A percentile compares a stretch with the other conserved stretches of the same genome.
Evolutionary conservation across 805 yeast genomes (phyloP).

Genomic region (Alloascoidea africana): DNA sequence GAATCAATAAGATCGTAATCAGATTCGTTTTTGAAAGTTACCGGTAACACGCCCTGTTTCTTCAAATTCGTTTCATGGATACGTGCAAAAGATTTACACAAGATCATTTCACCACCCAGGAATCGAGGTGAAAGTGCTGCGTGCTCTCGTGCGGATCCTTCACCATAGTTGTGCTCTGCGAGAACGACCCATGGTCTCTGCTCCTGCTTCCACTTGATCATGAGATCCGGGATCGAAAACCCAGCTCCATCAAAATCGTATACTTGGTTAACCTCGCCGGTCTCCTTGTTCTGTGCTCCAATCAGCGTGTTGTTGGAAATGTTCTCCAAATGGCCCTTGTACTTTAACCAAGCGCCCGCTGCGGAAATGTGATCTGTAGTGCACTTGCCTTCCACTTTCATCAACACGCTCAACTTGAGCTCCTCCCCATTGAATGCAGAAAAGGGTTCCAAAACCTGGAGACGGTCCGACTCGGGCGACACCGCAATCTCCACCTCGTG

Average conservation of each 20-base stretch:
- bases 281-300: slow-evolving; percentile 94
- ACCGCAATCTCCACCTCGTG: slow-evolving; percentile 48
- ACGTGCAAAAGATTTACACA: slow-evolving; percentile 94
- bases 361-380: slow-evolving; percentile 98
- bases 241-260: slow-evolving; percentile 71
- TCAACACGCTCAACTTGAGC: slow-evolving; percentile 53
- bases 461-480: slow-evolving; percentile 82
- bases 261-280: slow-evolving; percentile 88
- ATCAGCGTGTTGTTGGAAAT: slow-evolving; percentile 89
- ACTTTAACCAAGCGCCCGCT: slow-evolving; percentile 97
- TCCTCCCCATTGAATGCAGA: slow-evolving; percentile 79
- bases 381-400: slow-evolving; percentile 95
- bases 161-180: slow-evolving; percentile 97
- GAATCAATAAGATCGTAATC: slow-evolving; percentile 75
- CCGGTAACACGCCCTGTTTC: slow-evolving; percentile 95
- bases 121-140: slow-evolving; percentile 94
- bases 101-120: slow-evolving; percentile 77
- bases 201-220: slow-evolving; percentile 90
- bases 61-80: slow-evolving; percentile 96
- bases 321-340: slow-evolving; percentile 94
- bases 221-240: slow-evolving; percentile 83
- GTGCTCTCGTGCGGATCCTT: slow-evolving; percentile 98
- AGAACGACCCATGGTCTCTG: slow-evolving; percentile 83
- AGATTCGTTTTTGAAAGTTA: slow-evolving; percentile 77
- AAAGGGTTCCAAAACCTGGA: slow-evolving; percentile 85